Percentiles rank a stretch among this genome's conserved stretches.
Evolutionary conservation across 306 rosid species (phyloP).

Genomic region (Pueraria montana): DNA sequence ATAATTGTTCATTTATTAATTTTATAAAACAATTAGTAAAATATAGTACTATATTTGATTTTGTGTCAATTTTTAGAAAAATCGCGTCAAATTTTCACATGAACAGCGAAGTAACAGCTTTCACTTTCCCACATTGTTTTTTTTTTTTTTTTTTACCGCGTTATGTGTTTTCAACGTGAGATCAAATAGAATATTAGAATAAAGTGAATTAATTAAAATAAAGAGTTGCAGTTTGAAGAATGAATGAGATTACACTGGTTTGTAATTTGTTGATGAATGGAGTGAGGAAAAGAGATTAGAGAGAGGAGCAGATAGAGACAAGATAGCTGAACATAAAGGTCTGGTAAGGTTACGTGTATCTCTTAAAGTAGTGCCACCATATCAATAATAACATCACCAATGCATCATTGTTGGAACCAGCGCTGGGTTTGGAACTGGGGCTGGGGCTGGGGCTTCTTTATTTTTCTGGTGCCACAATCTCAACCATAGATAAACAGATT

Average conservation of each 20-base stretch:
- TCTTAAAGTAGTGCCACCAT: conserved; percentile 34
- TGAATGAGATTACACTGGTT: background rate
- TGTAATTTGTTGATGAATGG: background rate
- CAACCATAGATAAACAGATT: conserved; percentile 47
- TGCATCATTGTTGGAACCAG: background rate
- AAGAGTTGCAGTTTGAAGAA: background rate
- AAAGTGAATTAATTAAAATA: background rate
- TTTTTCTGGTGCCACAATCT: conserved; percentile 30
- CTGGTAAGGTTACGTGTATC: conserved; percentile 47
- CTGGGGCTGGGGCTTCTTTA: background rate
- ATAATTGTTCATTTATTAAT: background rate
- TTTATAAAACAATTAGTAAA: background rate
- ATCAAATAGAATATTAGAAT: background rate
- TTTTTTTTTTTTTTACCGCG: background rate
- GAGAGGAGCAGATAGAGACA: conserved; percentile 5
- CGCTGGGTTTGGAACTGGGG: background rate
- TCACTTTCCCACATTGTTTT: background rate
- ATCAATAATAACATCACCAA: conserved; percentile 1
- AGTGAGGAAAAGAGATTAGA: background rate
- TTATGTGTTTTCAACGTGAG: background rate
- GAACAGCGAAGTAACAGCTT: background rate
- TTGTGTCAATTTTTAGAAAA: background rate
- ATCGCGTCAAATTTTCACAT: background rate
- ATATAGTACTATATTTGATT: background rate
- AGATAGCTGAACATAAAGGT: conserved; percentile 17